phyloP scores from a whole-genome alignment of 345 rosid genomes.

The Arabidopsis suecica region DNA sequence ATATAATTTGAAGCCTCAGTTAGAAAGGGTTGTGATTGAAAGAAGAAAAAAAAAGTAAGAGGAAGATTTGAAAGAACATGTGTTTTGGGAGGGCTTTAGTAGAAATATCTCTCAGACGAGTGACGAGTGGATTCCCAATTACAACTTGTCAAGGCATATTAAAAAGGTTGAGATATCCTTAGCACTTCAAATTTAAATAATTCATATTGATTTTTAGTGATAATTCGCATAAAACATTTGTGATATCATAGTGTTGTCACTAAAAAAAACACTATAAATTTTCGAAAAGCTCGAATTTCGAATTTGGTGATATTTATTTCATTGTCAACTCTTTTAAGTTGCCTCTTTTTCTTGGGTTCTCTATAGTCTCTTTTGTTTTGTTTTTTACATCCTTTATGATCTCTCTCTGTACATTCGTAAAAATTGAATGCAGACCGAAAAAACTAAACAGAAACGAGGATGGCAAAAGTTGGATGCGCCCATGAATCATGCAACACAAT shows the following conservation, averaged over 20 bases:
- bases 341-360: background rate
- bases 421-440: background rate
- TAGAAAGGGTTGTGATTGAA: background rate
- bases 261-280: background rate
- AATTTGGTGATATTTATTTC: slow-evolving; percentile 9
- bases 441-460: background rate
- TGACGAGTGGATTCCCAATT: slow-evolving; percentile 11
- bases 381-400: background rate
- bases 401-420: slow-evolving; percentile 1
- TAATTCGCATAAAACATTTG: slow-evolving; percentile 32
- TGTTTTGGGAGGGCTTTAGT: background rate
- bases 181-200: slow-evolving; percentile 10
- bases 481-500: background rate
- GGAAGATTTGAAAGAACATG: background rate
- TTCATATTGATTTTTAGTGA: background rate
- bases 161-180: slow-evolving; percentile 28
- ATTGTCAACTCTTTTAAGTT: slow-evolving; percentile 26
- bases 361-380: background rate
- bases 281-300: slow-evolving; percentile 30
- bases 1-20: background rate
- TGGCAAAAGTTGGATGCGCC: background rate
- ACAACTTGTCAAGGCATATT: slow-evolving; percentile 28
- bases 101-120: background rate
- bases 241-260: slow-evolving; percentile 34
- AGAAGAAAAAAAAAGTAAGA: background rate